Conservation (phyloP, 495 filamentous ascomycete species). For the Cercophora sp. region DNA sequence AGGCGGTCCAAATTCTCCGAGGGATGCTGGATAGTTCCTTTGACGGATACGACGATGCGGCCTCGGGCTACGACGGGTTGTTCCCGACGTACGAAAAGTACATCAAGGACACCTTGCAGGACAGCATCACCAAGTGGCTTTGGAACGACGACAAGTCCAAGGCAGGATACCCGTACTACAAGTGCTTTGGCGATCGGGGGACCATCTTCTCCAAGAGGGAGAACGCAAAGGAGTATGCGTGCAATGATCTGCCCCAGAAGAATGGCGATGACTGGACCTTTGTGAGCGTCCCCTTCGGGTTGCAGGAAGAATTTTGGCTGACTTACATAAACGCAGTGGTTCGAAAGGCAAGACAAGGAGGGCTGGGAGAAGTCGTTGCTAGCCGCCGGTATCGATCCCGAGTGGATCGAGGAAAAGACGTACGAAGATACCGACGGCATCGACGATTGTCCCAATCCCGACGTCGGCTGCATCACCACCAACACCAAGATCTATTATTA, state of each 20-base stretch:
- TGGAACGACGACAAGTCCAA: conserved; percentile 4
- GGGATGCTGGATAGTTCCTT: conserved; percentile 6
- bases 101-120: conserved; percentile 7
- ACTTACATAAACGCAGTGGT: conserved; percentile 4
- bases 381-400: conserved; percentile 5
- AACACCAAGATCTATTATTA: not conserved
- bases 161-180: conserved; percentile 4
- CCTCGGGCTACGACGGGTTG: conserved; percentile 4
- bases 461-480: not conserved
- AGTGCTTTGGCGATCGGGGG: conserved; percentile 1
- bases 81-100: conserved; percentile 11
- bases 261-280: not conserved
- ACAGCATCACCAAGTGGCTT: not conserved
- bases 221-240: not conserved
- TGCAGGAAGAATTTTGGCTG: not conserved
- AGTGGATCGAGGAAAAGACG: conserved; percentile 1
- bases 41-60: conserved; percentile 9
- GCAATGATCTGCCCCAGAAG: not conserved
- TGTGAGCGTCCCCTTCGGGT: not conserved
- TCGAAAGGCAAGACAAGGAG: not conserved
- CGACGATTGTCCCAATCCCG: not conserved
- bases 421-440: not conserved
- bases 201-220: not conserved
- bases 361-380: conserved; percentile 8
- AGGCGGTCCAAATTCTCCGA: not conserved